Conservation (phyloP, 108 stramenopile genomes). For the Fistulifera pelliculosa region DNA sequence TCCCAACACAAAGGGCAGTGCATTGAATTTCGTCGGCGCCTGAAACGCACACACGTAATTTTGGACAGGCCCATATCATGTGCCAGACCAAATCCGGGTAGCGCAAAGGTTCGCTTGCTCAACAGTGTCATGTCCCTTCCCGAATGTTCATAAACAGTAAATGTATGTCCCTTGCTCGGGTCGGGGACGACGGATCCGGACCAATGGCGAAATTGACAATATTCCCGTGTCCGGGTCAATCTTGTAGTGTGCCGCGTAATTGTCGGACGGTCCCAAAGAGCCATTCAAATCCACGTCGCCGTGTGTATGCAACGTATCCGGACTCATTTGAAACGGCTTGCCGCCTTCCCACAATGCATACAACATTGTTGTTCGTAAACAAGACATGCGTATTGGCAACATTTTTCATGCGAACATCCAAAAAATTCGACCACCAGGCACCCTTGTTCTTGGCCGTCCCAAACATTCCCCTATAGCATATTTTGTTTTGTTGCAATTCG, state of each 20-base stretch:
- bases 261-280: constrained; percentile 10
- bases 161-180: constrained; percentile 11
- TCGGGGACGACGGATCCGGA: constrained; percentile 8
- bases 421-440: constrained; percentile 13
- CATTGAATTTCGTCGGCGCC: not conserved
- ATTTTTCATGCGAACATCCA: constrained; percentile 26
- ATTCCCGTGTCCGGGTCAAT: constrained; percentile 22
- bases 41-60: constrained; percentile 25
- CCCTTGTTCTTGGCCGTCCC: constrained; percentile 19
- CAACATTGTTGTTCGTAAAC: constrained; percentile 4
- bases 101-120: constrained; percentile 2
- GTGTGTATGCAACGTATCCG: not conserved
- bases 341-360: constrained; percentile 5
- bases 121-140: constrained; percentile 8
- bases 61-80: constrained; percentile 35
- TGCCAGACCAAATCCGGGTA: constrained; percentile 18
- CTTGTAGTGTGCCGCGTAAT: constrained; percentile 30
- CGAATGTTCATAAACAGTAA: constrained; percentile 15
- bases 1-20: constrained; percentile 26
- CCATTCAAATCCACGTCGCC: constrained; percentile 23
- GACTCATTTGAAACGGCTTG: not conserved
- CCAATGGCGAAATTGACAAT: constrained; percentile 22
- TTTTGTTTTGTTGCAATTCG: constrained; percentile 15
- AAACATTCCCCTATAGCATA: constrained; percentile 29
- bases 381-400: constrained; percentile 41